phyloP scores from a whole-genome alignment of 1,284 basidiomycete species.

The Ustilago tritici region DNA sequence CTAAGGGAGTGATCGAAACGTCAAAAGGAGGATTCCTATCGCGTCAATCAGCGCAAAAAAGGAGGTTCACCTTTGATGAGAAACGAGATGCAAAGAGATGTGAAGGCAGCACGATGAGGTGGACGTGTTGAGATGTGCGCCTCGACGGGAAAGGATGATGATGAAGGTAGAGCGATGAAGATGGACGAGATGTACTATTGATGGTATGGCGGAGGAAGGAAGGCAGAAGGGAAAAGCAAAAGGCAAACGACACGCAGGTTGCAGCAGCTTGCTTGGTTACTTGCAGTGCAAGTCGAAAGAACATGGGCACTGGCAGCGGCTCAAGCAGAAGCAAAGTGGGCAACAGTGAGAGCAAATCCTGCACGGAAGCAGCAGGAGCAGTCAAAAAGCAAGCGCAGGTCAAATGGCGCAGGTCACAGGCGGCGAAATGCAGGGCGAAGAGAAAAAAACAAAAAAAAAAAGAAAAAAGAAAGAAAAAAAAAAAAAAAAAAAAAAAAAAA shows the following conservation, averaged over 20 bases:
- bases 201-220: conserved; percentile 12
- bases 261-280: conserved; percentile 35
- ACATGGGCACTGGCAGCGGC: conserved; percentile 5
- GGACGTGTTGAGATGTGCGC: conserved; percentile 20
- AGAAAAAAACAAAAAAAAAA: too few relatives aligned
- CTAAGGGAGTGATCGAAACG: too few relatives aligned
- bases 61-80: too few relatives aligned
- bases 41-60: too few relatives aligned
- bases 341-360: conserved; percentile 12
- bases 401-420: conserved; percentile 7
- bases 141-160: conserved; percentile 8
- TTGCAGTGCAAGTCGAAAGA: conserved; percentile 6
- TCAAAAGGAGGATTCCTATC: too few relatives aligned
- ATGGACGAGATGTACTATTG: conserved; percentile 15
- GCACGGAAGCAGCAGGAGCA: conserved; percentile 7
- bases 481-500: too few relatives aligned
- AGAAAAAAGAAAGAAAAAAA: too few relatives aligned
- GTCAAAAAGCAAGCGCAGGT: conserved; percentile 8
- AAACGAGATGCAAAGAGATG: too few relatives aligned
- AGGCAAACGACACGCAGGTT: conserved; percentile 45
- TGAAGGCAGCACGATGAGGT: too few relatives aligned
- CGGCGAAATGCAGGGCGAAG: conserved; percentile 32
- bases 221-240: neutral
- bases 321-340: conserved; percentile 12
- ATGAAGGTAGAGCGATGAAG: conserved; percentile 7